phyloP scores from a whole-genome alignment of 2,329 filamentous ascomycete species.

The Ambrosiella cleistominuta region DNA sequence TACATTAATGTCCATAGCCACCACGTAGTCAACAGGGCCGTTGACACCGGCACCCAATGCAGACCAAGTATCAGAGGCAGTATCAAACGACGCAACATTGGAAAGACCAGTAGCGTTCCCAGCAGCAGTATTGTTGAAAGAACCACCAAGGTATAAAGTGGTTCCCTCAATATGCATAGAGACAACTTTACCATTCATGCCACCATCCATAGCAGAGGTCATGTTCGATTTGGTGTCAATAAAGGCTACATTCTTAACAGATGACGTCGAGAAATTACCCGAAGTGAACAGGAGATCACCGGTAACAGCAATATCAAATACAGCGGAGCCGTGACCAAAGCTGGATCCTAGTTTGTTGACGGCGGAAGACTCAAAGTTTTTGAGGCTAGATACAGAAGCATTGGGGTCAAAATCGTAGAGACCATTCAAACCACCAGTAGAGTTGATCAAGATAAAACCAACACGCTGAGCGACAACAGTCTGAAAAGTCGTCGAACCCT shows the following conservation, averaged over 20 bases:
- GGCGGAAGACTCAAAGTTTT: slow-evolving; percentile 51
- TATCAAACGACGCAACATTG: slow-evolving; percentile 62
- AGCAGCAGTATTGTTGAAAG: slow-evolving; percentile 58
- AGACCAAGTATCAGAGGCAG: slow-evolving; percentile 49
- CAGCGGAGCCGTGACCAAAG: slow-evolving; percentile 47
- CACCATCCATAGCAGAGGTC: slow-evolving; percentile 46
- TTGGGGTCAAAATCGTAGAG: slow-evolving; percentile 72
- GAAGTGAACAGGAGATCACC: slow-evolving; percentile 55
- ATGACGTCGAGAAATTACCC: slow-evolving; percentile 61
- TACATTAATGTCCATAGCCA: slow-evolving; percentile 64
- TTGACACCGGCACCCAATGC: slow-evolving; percentile 74
- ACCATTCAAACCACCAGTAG: slow-evolving; percentile 69
- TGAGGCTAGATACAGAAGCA: slow-evolving; percentile 27
- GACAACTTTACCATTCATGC: slow-evolving; percentile 64
- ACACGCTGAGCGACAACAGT: slow-evolving; percentile 82
- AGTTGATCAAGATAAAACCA: slow-evolving; percentile 55
- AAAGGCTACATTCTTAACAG: slow-evolving; percentile 59
- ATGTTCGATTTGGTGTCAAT: slow-evolving; percentile 47
- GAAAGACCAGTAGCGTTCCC: slow-evolving; percentile 46
- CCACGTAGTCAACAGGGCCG: slow-evolving; percentile 56
- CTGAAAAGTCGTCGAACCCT: slow-evolving; percentile 43
- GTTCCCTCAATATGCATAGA: slow-evolving; percentile 50
- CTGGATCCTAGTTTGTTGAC: slow-evolving; percentile 60
- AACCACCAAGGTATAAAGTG: slow-evolving; percentile 63
- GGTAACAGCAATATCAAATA: slow-evolving; percentile 50